phyloP scores from a whole-genome alignment of 177 flowering plant species.

The Telopea speciosissima region DNA sequence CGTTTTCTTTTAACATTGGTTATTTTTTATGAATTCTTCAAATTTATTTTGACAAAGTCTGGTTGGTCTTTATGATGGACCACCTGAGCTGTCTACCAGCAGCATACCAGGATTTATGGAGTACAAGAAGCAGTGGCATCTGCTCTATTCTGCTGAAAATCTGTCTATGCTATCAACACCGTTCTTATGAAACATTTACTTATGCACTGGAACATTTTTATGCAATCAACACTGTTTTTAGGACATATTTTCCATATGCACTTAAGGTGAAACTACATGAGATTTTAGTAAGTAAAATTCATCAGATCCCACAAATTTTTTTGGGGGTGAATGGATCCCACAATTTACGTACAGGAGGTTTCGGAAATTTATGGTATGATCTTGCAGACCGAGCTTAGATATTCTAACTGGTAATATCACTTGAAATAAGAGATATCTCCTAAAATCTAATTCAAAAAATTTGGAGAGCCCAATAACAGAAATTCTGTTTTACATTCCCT shows the following conservation, averaged over 20 bases:
- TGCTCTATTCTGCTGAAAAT: neutral
- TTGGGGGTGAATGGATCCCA: no score
- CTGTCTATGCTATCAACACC: neutral
- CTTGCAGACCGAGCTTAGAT: no score
- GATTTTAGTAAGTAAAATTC: neutral
- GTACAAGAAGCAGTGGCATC: neutral
- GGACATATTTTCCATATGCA: neutral
- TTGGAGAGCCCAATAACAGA: no score
- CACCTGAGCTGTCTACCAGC: neutral
- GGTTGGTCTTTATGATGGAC: neutral
- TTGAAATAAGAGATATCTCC: no score
- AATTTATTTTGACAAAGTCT: neutral
- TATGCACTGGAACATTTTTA: neutral
- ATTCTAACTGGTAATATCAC: no score
- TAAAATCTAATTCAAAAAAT: no score
- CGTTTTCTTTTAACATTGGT: conserved; percentile 3
- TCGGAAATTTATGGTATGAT: neutral
- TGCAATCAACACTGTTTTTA: neutral
- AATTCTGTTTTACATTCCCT: no score
- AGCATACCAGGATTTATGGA: neutral
- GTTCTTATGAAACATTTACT: no score
- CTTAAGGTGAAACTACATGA: neutral
- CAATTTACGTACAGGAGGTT: no score
- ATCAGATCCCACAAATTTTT: no score
- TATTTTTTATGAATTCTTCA: conserved; percentile 1